Conservation (phyloP, 108 stramenopile genomes). For the Conticribra guillardii region DNA sequence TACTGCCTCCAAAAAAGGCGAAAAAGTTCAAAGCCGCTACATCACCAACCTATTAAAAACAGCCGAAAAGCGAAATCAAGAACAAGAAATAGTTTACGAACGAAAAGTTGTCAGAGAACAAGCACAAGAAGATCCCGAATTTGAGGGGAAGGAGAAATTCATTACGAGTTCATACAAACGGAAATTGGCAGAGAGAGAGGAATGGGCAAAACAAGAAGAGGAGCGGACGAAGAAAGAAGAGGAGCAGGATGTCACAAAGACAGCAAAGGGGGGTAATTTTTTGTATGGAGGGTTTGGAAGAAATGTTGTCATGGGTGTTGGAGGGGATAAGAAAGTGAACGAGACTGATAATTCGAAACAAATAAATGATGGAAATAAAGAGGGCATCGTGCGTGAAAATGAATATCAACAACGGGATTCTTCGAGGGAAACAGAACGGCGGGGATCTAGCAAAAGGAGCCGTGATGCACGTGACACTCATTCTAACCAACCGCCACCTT, state of each 20-base stretch:
- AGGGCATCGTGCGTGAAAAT: not conserved
- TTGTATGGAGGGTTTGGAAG: constrained; percentile 64
- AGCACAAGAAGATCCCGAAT: constrained; percentile 60
- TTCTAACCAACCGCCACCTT: not conserved
- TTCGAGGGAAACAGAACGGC: constrained; percentile 14
- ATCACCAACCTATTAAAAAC: constrained; percentile 64
- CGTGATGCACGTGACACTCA: not conserved
- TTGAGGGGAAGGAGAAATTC: constrained; percentile 80
- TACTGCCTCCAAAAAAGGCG: constrained; percentile 1
- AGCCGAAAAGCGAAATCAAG: constrained; percentile 59
- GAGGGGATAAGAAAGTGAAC: not conserved
- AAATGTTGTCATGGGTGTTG: constrained; percentile 54
- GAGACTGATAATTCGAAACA: constrained; percentile 2
- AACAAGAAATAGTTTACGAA: constrained; percentile 74
- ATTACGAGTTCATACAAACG: constrained; percentile 72
- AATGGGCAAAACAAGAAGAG: constrained; percentile 69
- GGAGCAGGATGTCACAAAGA: constrained; percentile 67
- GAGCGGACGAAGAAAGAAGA: constrained; percentile 54
- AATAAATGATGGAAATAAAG: constrained; percentile 1
- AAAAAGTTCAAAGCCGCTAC: constrained; percentile 62
- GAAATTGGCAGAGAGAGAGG: constrained; percentile 77
- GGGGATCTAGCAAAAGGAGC: not conserved
- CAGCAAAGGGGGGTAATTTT: constrained; percentile 54
- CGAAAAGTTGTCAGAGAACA: constrained; percentile 70
- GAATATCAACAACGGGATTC: constrained; percentile 12